Conservation (phyloP, 257 asterid genomes). For the Solanum sejunctum region DNA sequence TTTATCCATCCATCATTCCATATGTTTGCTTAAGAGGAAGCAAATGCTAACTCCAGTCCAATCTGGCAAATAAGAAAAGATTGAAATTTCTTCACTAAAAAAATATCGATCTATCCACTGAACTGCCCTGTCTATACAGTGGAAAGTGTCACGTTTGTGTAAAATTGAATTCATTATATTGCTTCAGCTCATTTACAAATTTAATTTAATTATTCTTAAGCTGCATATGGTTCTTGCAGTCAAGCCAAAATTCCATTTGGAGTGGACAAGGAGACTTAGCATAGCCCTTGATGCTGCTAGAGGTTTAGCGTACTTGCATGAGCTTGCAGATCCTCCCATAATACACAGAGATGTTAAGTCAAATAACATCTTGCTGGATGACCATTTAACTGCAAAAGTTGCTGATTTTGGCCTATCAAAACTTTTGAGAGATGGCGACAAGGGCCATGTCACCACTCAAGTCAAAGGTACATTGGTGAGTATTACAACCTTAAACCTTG, state of each 20-base stretch:
- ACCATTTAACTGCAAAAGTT: conserved; percentile 56
- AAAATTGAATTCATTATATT: neutral
- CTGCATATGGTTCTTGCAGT: neutral
- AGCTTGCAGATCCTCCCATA: conserved; percentile 87
- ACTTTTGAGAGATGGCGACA: conserved; percentile 61
- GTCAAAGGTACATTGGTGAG: conserved; percentile 93
- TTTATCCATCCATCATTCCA: neutral
- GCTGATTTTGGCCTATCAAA: conserved; percentile 91
- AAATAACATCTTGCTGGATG: conserved; percentile 64
- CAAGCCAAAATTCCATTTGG: conserved; percentile 16
- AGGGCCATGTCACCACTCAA: conserved; percentile 77
- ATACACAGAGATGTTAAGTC: conserved; percentile 84
- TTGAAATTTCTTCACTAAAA: neutral
- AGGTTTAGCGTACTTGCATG: conserved; percentile 75
- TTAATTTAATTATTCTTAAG: neutral
- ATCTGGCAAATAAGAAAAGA: neutral
- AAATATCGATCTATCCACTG: neutral
- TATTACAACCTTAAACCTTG: neutral
- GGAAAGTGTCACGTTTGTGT: neutral
- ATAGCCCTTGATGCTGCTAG: conserved; percentile 76
- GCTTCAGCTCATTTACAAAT: neutral
- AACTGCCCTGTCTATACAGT: neutral
- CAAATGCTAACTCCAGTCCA: neutral
- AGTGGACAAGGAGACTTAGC: conserved; percentile 57
- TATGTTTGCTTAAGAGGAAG: neutral